Evolutionary conservation across 352 stramenopile species (phyloP).

Genomic region (Phytophthora pisi): DNA sequence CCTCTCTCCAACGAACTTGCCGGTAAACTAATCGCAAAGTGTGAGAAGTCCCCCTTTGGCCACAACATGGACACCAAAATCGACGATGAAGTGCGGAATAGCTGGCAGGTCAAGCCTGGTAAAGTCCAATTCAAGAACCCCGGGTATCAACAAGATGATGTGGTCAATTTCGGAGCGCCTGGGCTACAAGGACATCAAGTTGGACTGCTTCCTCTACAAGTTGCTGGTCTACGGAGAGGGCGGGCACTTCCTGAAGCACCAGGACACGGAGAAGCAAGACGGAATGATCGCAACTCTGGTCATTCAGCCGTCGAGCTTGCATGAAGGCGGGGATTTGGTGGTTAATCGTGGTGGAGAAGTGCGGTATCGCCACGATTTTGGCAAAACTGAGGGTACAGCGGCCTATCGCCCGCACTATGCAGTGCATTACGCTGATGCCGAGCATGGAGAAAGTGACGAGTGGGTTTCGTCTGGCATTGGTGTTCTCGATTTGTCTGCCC

Average conservation of each 20-base stretch:
- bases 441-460: slow-evolving; percentile 24
- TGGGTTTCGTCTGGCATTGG: slow-evolving; percentile 16
- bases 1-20: slow-evolving; percentile 2
- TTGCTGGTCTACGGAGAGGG: slow-evolving; percentile 52
- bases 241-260: slow-evolving; percentile 46
- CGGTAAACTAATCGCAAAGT: slow-evolving; percentile 13
- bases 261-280: slow-evolving; percentile 60
- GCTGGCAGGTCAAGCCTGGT: slow-evolving; percentile 12
- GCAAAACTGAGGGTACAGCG: slow-evolving; percentile 10
- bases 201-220: slow-evolving; percentile 42
- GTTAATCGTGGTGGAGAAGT: slow-evolving; percentile 15
- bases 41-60: slow-evolving; percentile 22
- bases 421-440: slow-evolving; percentile 30
- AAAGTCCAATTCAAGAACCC: slow-evolving; percentile 12
- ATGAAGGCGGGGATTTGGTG: slow-evolving; percentile 27
- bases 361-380: slow-evolving; percentile 26
- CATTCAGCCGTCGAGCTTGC: slow-evolving; percentile 37
- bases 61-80: slow-evolving; percentile 12
- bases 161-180: not conserved
- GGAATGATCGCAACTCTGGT: slow-evolving; percentile 61
- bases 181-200: slow-evolving; percentile 9
- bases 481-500: slow-evolving; percentile 28
- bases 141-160: no score
- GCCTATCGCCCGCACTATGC: slow-evolving; percentile 22
- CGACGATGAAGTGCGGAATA: slow-evolving; percentile 16